Base-by-base conservation (phyloP, 371 early-diverging fungal species). In the Haplosporangium sp. region DNA sequence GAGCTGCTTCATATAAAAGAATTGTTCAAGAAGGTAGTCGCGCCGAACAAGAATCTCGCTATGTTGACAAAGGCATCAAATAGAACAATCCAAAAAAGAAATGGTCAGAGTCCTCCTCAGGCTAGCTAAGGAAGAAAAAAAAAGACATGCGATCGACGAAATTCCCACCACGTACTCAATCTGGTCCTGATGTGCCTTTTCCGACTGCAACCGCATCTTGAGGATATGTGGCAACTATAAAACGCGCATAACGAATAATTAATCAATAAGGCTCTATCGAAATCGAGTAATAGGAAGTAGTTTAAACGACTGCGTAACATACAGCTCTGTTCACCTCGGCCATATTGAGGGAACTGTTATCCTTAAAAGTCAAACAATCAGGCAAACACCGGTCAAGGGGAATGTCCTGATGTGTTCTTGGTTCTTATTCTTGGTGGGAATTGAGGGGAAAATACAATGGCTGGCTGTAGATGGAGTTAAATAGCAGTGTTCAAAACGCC, bases 1-100 rank as follows among this genome's bases (percentile, higher is more conserved):
- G 46, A 79, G 61, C 52, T 79, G 79, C 51, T 71, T 79, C 79
- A 79, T 79, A 56, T 72, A 79, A 79, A 58, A 79, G 65, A 79
- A 68, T 51, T 79, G 73, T 54, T 72, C 59, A 14, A 79, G 64
- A 53, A 79, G 65, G 53, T 68, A 72, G 41, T 68, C 62, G 45
- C 79, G 72, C 12, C 73, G 72, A 50, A 64, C 64, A 48, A 72
- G 79, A 50, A 79, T 79, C 45, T 79, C 69, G 38, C 79, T 79
- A 52, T 45, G 5, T 20, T 40, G 29, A 52, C 11, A 14, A 38
- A 8, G 23, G 14, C 21, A 20, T n/a, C 21, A 13, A 42, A 14
- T 21, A 21, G 21, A 45, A 38, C 21, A 45, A 36, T n/a, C n/a
- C 5, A 55, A 42, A 36, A 37, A 21, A 46, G 38, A 64, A 56